Evolutionary conservation across 2,329 filamentous ascomycete genomes (phyloP).

Genomic region (Biscogniauxia mediterranea): DNA sequence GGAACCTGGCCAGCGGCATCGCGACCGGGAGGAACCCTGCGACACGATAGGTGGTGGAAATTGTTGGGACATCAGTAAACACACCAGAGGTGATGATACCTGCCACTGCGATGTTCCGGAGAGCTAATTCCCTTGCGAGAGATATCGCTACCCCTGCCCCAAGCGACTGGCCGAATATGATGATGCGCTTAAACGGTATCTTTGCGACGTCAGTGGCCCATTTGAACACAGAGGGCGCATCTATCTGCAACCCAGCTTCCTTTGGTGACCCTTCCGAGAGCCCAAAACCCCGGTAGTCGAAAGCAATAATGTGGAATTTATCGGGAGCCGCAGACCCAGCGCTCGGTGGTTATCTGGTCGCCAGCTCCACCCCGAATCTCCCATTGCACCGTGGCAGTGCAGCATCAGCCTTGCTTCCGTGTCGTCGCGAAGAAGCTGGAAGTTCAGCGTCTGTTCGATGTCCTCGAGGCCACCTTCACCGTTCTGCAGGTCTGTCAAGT

Average conservation of each 20-base stretch:
- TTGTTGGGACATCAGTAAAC: constrained; percentile 52
- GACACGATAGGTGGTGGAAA: constrained; percentile 57
- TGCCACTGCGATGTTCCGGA: background rate
- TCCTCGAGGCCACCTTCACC: constrained; percentile 40
- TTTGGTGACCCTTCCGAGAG: constrained; percentile 51
- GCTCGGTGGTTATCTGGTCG: constrained; percentile 55
- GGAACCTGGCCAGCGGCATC: constrained; percentile 48
- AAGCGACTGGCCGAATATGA: constrained; percentile 59
- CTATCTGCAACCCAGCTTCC: constrained; percentile 51
- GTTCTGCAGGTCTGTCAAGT: constrained; percentile 48
- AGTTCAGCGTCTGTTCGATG: constrained; percentile 37
- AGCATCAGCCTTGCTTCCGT: constrained; percentile 44
- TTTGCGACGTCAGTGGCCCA: constrained; percentile 52
- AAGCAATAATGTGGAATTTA: constrained; percentile 55
- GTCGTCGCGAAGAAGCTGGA: constrained; percentile 44
- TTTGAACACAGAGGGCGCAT: constrained; percentile 51
- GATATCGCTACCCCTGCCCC: constrained; percentile 47
- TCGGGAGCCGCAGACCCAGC: constrained; percentile 47
- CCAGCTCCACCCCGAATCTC: constrained; percentile 55
- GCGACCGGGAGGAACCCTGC: constrained; percentile 55
- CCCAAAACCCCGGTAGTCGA: constrained; percentile 64
- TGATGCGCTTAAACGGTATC: constrained; percentile 53
- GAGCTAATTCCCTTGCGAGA: constrained; percentile 32
- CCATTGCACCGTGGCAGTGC: constrained; percentile 55
- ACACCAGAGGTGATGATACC: background rate